Evolutionary conservation across 768 basidiomycete genomes (phyloP).

Genomic region (Antrodiella citrinella): DNA sequence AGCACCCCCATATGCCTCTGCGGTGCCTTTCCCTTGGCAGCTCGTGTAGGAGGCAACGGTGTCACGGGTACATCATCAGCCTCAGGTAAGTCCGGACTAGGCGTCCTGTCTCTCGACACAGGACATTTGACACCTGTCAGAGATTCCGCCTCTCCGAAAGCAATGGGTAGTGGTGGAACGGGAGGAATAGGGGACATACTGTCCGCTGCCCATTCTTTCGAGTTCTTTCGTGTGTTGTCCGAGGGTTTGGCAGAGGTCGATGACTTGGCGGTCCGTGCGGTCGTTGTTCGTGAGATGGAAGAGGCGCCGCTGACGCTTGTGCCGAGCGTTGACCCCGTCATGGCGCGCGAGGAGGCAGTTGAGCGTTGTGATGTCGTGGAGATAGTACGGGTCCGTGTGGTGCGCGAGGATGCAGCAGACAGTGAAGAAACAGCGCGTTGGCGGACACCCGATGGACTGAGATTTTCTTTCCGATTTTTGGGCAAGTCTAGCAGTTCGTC

Average conservation of each 20-base stretch:
- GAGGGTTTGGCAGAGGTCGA: conserved; percentile 3
- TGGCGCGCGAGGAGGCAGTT: background rate
- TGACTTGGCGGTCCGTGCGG: background rate
- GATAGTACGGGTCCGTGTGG: conserved; percentile 9
- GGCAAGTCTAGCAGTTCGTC: conserved; percentile 2
- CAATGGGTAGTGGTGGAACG: conserved; percentile 1
- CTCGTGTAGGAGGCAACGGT: conserved; percentile 16
- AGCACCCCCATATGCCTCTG: conserved; percentile 23
- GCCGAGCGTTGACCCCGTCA: conserved; percentile 1
- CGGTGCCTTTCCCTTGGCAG: background rate
- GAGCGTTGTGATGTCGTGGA: conserved; percentile 4
- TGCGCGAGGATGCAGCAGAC: conserved; percentile 4
- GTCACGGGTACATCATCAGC: conserved; percentile 21
- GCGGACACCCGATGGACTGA: background rate
- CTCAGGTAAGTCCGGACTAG: conserved; percentile 15
- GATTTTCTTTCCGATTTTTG: background rate
- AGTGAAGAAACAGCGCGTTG: background rate
- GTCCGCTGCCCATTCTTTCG: background rate
- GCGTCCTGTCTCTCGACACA: conserved; percentile 9
- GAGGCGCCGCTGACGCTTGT: background rate
- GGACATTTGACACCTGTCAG: conserved; percentile 2
- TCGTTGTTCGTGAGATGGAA: background rate
- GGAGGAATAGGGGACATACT: conserved; percentile 2
- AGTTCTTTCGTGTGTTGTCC: background rate
- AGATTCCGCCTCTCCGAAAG: conserved; percentile 4